Conservation (phyloP, 2,329 filamentous ascomycete genomes). For the Epichloe scottii region DNA sequence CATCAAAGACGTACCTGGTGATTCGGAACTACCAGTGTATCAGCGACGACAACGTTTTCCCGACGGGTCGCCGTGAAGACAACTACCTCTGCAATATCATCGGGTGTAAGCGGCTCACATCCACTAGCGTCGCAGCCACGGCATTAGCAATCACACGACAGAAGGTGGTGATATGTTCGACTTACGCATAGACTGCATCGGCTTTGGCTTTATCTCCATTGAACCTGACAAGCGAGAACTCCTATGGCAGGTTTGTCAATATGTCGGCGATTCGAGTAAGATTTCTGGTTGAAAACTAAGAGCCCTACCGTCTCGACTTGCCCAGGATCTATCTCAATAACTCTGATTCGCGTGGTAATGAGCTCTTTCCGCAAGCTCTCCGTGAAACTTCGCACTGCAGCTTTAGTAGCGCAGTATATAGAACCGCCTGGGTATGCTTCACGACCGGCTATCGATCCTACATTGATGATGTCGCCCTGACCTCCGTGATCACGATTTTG, state of each 20-base stretch:
- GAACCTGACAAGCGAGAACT: slow-evolving; percentile 83
- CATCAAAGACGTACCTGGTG: slow-evolving; percentile 53
- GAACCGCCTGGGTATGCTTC: slow-evolving; percentile 75
- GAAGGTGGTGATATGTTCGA: slow-evolving; percentile 6
- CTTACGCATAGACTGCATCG: slow-evolving; percentile 75
- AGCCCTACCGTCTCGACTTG: slow-evolving; percentile 68
- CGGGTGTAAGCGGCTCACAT: slow-evolving; percentile 71
- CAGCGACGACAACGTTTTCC: slow-evolving; percentile 85
- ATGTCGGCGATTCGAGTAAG: slow-evolving; percentile 3
- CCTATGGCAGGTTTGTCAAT: slow-evolving; percentile 26
- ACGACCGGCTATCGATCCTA: slow-evolving; percentile 79
- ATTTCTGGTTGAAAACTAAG: background rate
- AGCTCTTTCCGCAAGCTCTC: slow-evolving; percentile 74
- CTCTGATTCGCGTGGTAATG: slow-evolving; percentile 63
- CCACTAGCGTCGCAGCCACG: slow-evolving; percentile 33
- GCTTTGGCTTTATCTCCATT: slow-evolving; percentile 82
- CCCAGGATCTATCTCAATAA: slow-evolving; percentile 83
- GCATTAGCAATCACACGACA: background rate
- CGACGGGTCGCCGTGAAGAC: slow-evolving; percentile 74
- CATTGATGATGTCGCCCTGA: slow-evolving; percentile 84
- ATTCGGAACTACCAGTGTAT: slow-evolving; percentile 76
- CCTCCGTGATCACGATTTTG: slow-evolving; percentile 64
- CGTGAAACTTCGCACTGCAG: slow-evolving; percentile 74
- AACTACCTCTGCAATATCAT: slow-evolving; percentile 82
- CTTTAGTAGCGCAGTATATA: slow-evolving; percentile 91